These are phyloP conservation scores for Boechera stricta DNA, from an alignment of 345 rosid species.

Conservation along the genomic window DNA sequence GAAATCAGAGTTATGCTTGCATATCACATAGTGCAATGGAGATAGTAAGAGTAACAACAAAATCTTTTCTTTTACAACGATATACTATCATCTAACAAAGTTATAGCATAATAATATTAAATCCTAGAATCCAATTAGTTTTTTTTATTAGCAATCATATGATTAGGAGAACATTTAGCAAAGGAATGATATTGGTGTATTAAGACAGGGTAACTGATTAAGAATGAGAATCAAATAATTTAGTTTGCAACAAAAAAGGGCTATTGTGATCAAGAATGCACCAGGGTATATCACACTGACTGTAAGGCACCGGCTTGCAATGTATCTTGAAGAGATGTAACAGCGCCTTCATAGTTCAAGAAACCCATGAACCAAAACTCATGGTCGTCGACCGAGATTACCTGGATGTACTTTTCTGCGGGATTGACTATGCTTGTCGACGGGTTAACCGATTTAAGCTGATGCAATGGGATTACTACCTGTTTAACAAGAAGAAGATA, in stretches of 20 bases:
- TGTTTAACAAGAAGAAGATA: conserved; percentile 43
- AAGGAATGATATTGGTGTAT: conserved; percentile 1
- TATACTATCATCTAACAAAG: background rate
- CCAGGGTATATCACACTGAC: conserved; percentile 47
- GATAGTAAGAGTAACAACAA: conserved; percentile 28
- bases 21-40: conserved; percentile 15
- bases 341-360: conserved; percentile 58
- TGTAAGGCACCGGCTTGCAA: conserved; percentile 44
- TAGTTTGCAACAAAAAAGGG: conserved; percentile 1
- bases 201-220: conserved; percentile 12
- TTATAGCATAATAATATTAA: background rate
- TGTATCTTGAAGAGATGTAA: conserved; percentile 51
- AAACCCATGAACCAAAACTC: conserved; percentile 82
- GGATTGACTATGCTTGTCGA: conserved; percentile 57
- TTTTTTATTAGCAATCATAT: conserved; percentile 1
- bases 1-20: conserved; percentile 16
- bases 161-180: conserved; percentile 10
- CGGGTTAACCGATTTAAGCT: conserved; percentile 64
- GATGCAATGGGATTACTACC: conserved; percentile 68
- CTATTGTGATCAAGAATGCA: conserved; percentile 28
- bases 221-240: conserved; percentile 23
- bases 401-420: conserved; percentile 69
- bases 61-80: conserved; percentile 30
- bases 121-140: conserved; percentile 6
- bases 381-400: conserved; percentile 60